A percentile compares a stretch with the other conserved stretches of the same genome.
Conservation (phyloP, 352 stramenopile genomes). For the Pythium dissimile region DNA sequence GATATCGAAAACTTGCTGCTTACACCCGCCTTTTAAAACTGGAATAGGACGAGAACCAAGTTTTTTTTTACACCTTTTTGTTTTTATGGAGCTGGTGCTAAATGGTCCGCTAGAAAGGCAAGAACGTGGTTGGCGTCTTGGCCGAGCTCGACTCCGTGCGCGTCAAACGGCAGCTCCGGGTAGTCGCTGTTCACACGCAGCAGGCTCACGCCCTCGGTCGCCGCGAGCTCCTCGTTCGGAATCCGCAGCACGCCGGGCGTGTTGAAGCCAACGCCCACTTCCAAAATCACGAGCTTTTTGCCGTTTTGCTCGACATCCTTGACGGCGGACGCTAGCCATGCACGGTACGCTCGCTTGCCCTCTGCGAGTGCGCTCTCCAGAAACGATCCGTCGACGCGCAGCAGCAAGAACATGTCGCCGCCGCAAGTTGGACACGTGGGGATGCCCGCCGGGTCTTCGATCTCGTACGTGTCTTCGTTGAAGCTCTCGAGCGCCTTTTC, state of each 20-base stretch:
- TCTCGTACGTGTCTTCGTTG: slow-evolving; percentile 48
- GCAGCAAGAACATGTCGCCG: slow-evolving; percentile 45
- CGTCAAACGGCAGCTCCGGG: slow-evolving; percentile 48
- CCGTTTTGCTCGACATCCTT: slow-evolving; percentile 26
- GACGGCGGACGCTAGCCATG: slow-evolving; percentile 34
- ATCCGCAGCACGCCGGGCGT: slow-evolving; percentile 57
- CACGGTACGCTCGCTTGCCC: slow-evolving; percentile 33
- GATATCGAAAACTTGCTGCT: background rate
- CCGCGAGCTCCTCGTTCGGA: slow-evolving; percentile 48
- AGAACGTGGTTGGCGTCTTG: slow-evolving; percentile 47
- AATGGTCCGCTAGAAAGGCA: slow-evolving; percentile 26
- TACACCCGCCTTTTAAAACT: background rate
- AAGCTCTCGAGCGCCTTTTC: slow-evolving; percentile 45
- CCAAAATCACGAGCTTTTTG: slow-evolving; percentile 67
- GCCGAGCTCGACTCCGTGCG: slow-evolving; percentile 40
- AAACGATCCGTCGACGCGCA: slow-evolving; percentile 49
- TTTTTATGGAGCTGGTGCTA: background rate
- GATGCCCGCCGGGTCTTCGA: slow-evolving; percentile 46
- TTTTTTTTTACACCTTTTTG: background rate
- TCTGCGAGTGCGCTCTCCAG: slow-evolving; percentile 38
- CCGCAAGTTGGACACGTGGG: slow-evolving; percentile 49
- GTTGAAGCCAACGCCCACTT: slow-evolving; percentile 72
- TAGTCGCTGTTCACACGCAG: slow-evolving; percentile 58
- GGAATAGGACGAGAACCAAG: background rate
- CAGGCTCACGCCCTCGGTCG: slow-evolving; percentile 38